These are phyloP conservation scores for Aciculosporium take DNA, from an alignment of 2,329 filamentous ascomycete species.

Conservation along the genomic window DNA sequence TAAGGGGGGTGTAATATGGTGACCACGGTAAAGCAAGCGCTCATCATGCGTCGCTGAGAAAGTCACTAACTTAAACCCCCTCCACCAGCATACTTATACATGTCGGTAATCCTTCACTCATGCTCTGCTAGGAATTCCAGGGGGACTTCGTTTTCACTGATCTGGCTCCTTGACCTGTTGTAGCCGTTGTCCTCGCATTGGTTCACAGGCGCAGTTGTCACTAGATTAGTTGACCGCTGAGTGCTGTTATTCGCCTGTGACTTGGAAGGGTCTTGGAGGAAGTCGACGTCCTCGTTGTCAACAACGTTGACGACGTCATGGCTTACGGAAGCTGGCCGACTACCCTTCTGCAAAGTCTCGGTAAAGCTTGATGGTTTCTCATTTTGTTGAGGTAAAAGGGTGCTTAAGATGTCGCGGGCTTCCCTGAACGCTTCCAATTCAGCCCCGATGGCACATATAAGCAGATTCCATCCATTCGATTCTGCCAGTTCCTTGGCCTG, in stretches of 20 bases:
- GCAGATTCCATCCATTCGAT: slow-evolving; percentile 53
- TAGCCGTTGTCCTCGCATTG: slow-evolving; percentile 4
- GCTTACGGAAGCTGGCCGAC: not conserved
- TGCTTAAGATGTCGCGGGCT: slow-evolving; percentile 39
- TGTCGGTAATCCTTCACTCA: slow-evolving; percentile 3
- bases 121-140: slow-evolving; percentile 38
- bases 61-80: too few species aligned
- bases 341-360: not conserved
- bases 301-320: not conserved
- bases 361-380: not conserved
- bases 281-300: slow-evolving; percentile 12
- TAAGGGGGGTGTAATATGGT: too few species aligned
- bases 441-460: slow-evolving; percentile 63
- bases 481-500: slow-evolving; percentile 40
- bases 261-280: slow-evolving; percentile 15
- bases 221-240: not conserved
- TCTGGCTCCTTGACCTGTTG: slow-evolving; percentile 13
- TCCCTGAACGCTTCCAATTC: slow-evolving; percentile 54
- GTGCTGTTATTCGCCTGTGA: slow-evolving; percentile 17
- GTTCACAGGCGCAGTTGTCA: not conserved
- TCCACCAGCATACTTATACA: too few species aligned
- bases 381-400: not conserved
- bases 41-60: not conserved
- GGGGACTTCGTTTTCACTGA: slow-evolving; percentile 36
- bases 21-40: not conserved